Percentiles rank a stretch among this genome's conserved stretches.
These are phyloP conservation scores for Staphylotrichum tortipilum DNA, from an alignment of 495 filamentous ascomycete species.

Conservation along the genomic window DNA sequence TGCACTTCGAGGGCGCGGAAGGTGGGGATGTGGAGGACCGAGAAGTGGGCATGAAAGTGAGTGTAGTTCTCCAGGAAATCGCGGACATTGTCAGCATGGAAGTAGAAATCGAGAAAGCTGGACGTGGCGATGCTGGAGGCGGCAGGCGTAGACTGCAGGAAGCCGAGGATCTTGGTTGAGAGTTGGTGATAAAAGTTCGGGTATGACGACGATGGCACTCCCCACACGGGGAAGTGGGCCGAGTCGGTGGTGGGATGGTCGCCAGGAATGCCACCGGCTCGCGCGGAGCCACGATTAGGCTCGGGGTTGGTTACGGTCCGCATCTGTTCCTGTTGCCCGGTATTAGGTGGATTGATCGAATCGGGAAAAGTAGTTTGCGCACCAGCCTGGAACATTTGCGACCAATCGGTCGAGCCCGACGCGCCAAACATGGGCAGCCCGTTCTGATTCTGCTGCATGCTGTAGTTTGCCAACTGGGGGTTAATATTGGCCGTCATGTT, in stretches of 20 bases:
- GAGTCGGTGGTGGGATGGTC: constrained; percentile 33
- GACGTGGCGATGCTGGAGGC: constrained; percentile 24
- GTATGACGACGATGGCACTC: constrained; percentile 30
- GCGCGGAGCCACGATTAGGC: constrained; percentile 32
- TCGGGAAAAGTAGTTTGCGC: constrained; percentile 53
- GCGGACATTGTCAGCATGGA: constrained; percentile 52
- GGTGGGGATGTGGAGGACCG: constrained; percentile 60
- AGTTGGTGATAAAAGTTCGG: constrained; percentile 42
- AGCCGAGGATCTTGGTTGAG: constrained; percentile 42
- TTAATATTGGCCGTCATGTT: constrained; percentile 48
- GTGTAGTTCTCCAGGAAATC: constrained; percentile 53
- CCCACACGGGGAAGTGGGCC: constrained; percentile 35
- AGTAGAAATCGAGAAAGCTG: constrained; percentile 38
- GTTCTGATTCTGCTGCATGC: constrained; percentile 43
- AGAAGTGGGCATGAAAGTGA: constrained; percentile 59
- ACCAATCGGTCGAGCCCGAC: constrained; percentile 50
- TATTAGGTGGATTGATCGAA: constrained; percentile 51
- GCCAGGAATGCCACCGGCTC: constrained; percentile 34
- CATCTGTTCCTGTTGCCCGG: constrained; percentile 36
- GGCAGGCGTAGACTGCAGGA: constrained; percentile 44
- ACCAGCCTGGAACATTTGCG: constrained; percentile 64
- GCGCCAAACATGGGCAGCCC: constrained; percentile 45
- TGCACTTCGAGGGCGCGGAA: constrained; percentile 53
- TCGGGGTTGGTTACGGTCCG: constrained; percentile 46
- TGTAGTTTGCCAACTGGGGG: constrained; percentile 48